These are phyloP conservation scores for Prunus persica DNA, from an alignment of 306 rosid genomes.

Conservation along the genomic window Prunus_persica_NCBIv2 NC_034011.1:5455501-5456000, in stretches of 20 bases:
- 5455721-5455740: conserved; percentile 8
- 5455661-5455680: neutral
- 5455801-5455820: conserved; percentile 43
- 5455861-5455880: conserved; percentile 42
- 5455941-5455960: no score
- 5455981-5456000: no score
- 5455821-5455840: conserved; percentile 29
- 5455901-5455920: neutral
- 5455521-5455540: no score
- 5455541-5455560: no score
- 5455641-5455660: conserved; percentile 1
- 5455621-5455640: neutral
- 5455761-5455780: conserved; percentile 6
- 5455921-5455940: neutral
- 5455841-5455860: conserved; percentile 44
- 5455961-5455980: no score
- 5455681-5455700: neutral
- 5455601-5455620: neutral
- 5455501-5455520: neutral
- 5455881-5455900: neutral
- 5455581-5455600: no score
- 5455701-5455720: conserved; percentile 15
- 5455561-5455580: neutral
- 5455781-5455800: conserved; percentile 33
- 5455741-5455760: neutral